Evolutionary conservation across 345 rosid genomes (phyloP), one percentile per base, ranked within the genome.

Genomic region (Linum tenue): DNA sequence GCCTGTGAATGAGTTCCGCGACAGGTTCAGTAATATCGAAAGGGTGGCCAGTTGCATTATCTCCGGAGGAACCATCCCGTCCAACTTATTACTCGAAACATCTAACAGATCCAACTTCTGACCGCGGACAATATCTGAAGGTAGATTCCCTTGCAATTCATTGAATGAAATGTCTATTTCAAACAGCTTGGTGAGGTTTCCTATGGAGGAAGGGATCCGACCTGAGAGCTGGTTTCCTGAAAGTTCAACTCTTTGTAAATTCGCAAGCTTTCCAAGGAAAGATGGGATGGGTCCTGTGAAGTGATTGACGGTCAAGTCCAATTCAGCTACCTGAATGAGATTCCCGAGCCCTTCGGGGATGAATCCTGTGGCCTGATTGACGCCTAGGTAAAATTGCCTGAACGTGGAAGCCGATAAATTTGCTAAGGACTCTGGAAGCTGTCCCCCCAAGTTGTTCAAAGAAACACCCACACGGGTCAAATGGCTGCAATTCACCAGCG

Each of bases 121-220:
- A 40, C 64, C 17, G 36, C 50, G 22, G 56, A 59, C 64, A 5
- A 67, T n/a, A 48, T 58, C 42, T 16, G 16, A n/a, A 14, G 67
- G 67, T 17, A 67, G 22, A 39, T 35, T 56, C 15, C 67, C 50
- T 57, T 7, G 55, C 40, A 73, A 50, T 7, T 38, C 60, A 17
- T 77, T 77, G 59, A 56, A 71, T 36, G 64, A 72, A 74, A 77
- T 36, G 65, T 64, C 67, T n/a, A 77, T 70, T 8, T 57, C 37
- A 17, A 57, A 36, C 17, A 57, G 4, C 67, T 43, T 60, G 3
- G 70, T 63, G 39, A 73, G 36, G 70, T 77, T 73, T 44, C 75
- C 59, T 57, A 57, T 16, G 31, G 60, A 17, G 36, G 60, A 57
- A 3, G 60, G 60, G 8, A 57, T 57, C 60, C 17, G 60, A n/a